phyloP scores from a whole-genome alignment of 805 yeast genomes.

The Starmerella stellata region DNA sequence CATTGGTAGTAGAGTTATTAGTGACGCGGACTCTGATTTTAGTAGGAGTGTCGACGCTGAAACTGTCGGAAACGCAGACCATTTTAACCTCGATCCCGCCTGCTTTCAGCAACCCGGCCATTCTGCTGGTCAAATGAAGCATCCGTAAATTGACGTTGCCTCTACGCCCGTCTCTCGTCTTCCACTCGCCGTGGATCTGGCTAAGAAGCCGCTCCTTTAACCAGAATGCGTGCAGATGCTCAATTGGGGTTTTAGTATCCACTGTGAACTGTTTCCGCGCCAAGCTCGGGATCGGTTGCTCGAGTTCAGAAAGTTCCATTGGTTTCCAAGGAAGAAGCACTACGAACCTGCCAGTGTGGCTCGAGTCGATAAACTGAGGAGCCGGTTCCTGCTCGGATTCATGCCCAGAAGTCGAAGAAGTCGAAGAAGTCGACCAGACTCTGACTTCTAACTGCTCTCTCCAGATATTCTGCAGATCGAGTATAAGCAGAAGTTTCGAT shows the following conservation, averaged over 20 bases:
- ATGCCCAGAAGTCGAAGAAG: no score
- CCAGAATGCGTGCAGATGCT: constrained; percentile 68
- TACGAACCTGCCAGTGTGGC: constrained; percentile 40
- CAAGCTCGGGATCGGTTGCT: constrained; percentile 48
- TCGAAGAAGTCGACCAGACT: constrained; percentile 8
- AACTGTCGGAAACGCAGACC: not conserved
- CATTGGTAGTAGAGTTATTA: constrained; percentile 30
- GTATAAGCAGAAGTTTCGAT: constrained; percentile 36
- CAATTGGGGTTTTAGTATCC: constrained; percentile 29
- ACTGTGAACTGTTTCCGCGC: constrained; percentile 52
- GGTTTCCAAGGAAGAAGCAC: constrained; percentile 49
- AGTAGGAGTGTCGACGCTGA: not conserved
- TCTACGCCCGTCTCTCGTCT: constrained; percentile 22
- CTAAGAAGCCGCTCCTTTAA: constrained; percentile 47
- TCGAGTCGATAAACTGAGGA: constrained; percentile 25
- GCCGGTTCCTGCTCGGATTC: constrained; percentile 1
- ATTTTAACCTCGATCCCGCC: constrained; percentile 9
- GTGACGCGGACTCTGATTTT: constrained; percentile 25
- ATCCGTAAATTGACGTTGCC: constrained; percentile 55
- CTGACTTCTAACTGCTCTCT: constrained; percentile 29
- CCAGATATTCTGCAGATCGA: constrained; percentile 77
- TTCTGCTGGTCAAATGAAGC: constrained; percentile 40
- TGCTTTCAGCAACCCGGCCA: constrained; percentile 34
- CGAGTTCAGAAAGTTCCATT: constrained; percentile 28
- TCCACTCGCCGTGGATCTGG: constrained; percentile 51